Percentiles rank a stretch among this genome's conserved stretches.
Evolutionary conservation across 1,139 yeast genomes (phyloP).

Genomic region (Lodderomyces elongisporus): DNA sequence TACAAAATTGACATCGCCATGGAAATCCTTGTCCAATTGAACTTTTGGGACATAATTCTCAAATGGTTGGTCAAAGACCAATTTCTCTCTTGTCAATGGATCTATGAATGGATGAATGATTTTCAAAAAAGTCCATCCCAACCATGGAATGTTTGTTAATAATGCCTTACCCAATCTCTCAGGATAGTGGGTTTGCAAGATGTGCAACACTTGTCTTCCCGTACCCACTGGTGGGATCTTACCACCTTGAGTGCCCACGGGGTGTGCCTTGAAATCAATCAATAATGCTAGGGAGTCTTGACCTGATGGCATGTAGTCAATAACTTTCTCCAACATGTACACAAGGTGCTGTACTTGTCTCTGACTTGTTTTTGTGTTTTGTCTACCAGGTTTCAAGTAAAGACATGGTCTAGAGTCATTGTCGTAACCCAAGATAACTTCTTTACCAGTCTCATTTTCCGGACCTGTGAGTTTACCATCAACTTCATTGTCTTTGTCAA

Average conservation of each 20-base stretch:
- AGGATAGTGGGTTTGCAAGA: conserved; percentile 55
- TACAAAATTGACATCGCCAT: conserved; percentile 39
- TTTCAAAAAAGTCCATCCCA: conserved; percentile 45
- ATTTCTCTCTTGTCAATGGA: conserved; percentile 46
- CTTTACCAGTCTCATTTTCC: conserved; percentile 47
- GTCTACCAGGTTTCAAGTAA: conserved; percentile 46
- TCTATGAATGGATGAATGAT: conserved; percentile 47
- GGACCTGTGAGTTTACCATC: conserved; percentile 28
- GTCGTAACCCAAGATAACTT: conserved; percentile 44
- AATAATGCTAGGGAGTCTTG: conserved; percentile 45
- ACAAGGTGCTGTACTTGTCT: conserved; percentile 47
- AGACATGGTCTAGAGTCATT: conserved; percentile 45
- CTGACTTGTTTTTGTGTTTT: conserved; percentile 40
- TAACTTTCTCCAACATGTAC: conserved; percentile 45
- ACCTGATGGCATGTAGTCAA: conserved; percentile 47
- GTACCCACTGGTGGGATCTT: conserved; percentile 82
- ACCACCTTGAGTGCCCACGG: conserved; percentile 47
- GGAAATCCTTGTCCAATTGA: conserved; percentile 45
- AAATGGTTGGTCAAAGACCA: conserved; percentile 46
- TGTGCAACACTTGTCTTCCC: conserved; percentile 69
- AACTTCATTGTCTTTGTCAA: conserved; percentile 30
- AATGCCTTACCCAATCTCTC: conserved; percentile 46
- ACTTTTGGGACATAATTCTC: conserved; percentile 41
- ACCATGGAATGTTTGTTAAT: conserved; percentile 45
- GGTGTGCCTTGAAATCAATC: conserved; percentile 44